These are phyloP conservation scores for Candida pseudoglaebosa DNA, from an alignment of 805 yeast species.

Conservation along the genomic window DNA sequence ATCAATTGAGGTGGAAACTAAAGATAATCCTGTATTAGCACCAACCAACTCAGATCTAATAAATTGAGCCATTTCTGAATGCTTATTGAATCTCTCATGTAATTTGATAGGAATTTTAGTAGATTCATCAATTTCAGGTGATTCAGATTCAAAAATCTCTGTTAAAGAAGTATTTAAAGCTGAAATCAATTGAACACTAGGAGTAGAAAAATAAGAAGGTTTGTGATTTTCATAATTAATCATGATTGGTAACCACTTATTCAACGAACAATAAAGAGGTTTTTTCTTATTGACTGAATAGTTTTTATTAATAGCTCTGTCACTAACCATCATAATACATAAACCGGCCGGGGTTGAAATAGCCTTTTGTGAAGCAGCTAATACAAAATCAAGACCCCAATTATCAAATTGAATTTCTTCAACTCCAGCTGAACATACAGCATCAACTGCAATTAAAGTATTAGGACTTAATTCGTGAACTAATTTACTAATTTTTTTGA, in stretches of 20 bases:
- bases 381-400: slow-evolving; percentile 14
- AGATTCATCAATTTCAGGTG: slow-evolving; percentile 5
- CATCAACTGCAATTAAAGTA: slow-evolving; percentile 10
- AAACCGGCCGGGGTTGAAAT: slow-evolving; percentile 8
- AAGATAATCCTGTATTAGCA: slow-evolving; percentile 3
- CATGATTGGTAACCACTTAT: slow-evolving; percentile 10
- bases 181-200: slow-evolving; percentile 7
- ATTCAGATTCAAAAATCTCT: slow-evolving; percentile 8
- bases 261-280: slow-evolving; percentile 6
- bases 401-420: slow-evolving; percentile 13
- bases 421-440: slow-evolving; percentile 10
- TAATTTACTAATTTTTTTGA: slow-evolving; percentile 4
- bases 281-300: slow-evolving; percentile 1
- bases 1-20: slow-evolving; percentile 1
- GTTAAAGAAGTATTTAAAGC: slow-evolving; percentile 8
- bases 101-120: slow-evolving; percentile 6
- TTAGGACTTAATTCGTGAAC: slow-evolving; percentile 7
- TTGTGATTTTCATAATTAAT: slow-evolving; percentile 7
- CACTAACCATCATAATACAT: slow-evolving; percentile 5
- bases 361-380: slow-evolving; percentile 9
- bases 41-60: slow-evolving; percentile 6
- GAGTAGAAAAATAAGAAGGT: slow-evolving; percentile 10
- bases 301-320: slow-evolving; percentile 4
- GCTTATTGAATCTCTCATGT: slow-evolving; percentile 3
- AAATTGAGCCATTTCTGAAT: slow-evolving; percentile 3